Evolutionary conservation across 2,329 filamentous ascomycete genomes (phyloP).

Genomic region (Aspergillus sclerotialis): DNA sequence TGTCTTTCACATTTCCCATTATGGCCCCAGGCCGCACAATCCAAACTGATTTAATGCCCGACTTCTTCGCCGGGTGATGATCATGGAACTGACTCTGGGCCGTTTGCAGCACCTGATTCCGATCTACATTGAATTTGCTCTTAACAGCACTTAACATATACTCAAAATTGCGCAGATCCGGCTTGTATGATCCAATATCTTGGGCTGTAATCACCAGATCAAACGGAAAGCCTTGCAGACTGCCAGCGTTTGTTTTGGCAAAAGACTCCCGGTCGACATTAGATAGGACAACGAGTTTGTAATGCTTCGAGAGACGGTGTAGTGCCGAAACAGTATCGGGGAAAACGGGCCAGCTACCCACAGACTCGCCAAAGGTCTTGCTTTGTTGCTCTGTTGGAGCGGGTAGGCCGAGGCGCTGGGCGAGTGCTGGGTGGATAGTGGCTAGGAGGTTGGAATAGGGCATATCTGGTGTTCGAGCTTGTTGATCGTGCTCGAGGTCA

Average conservation of each 20-base stretch:
- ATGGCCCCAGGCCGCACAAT: slow-evolving; percentile 46
- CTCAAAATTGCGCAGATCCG: slow-evolving; percentile 56
- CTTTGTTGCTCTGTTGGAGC: slow-evolving; percentile 28
- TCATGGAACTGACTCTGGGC: slow-evolving; percentile 63
- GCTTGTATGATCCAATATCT: slow-evolving; percentile 67
- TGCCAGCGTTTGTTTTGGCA: slow-evolving; percentile 37
- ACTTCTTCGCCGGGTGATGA: slow-evolving; percentile 56
- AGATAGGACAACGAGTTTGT: slow-evolving; percentile 51
- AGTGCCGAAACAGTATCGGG: slow-evolving; percentile 51
- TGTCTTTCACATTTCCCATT: slow-evolving; percentile 32
- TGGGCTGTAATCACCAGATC: slow-evolving; percentile 64
- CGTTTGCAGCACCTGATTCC: slow-evolving; percentile 56
- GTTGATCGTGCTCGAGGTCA: slow-evolving; percentile 39
- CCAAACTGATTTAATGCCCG: slow-evolving; percentile 58
- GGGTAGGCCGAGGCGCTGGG: slow-evolving; percentile 18
- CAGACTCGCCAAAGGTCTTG: slow-evolving; percentile 41
- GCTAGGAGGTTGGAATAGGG: slow-evolving; percentile 56
- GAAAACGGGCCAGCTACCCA: slow-evolving; percentile 50
- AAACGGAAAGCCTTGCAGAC: slow-evolving; percentile 48
- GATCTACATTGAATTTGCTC: slow-evolving; percentile 50
- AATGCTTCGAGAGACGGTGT: slow-evolving; percentile 40
- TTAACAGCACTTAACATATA: slow-evolving; percentile 54
- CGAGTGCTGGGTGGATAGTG: slow-evolving; percentile 33
- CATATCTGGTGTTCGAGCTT: slow-evolving; percentile 49
- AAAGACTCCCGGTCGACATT: slow-evolving; percentile 53